Evolutionary conservation across 208 protist genomes (phyloP), one percentile per base, ranked within the genome.

Genomic region (Leishmania turanica): DNA sequence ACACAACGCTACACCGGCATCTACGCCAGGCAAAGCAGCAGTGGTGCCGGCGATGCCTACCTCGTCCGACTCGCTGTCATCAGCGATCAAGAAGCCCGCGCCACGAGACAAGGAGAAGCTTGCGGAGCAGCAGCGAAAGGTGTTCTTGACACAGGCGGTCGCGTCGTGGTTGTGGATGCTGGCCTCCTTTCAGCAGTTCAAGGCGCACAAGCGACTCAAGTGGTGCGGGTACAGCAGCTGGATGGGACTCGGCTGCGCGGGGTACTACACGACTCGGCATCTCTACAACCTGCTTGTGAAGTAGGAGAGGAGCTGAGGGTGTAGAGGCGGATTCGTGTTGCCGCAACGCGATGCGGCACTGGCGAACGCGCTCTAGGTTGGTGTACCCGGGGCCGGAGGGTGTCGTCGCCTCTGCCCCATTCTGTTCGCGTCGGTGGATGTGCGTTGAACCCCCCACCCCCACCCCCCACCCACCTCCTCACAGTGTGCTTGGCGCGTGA

Each of bases 141-240:
- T 92, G 19, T 96, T 93, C 78, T 72, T 91, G 77, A 80, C 91
- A 27, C 90, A 91, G 73, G 84, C 87, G 62, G 87, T 94, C 19
- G 92, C 87, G 0, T 94, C 90, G 80, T 96, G 93, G 93, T 78
- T 96, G 70, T 96, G 93, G 93, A 89, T 95, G 90, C 82, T 96
- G 54, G 83, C 90, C 4, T 88, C 93, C 0, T 84, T 95, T n/a
- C 93, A 96, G 83, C 91, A 95, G 86, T 96, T 96, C 70, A 89
- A 89, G 68, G 62, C 87, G 34, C 85, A 93, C 84, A 92, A 90
- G 81, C 88, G 85, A 0, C 83, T 96, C 58, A 92, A 92, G 79
- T 96, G 91, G 85, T 92, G 90, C 68, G 93, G 93, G 3, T 96
- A 95, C 84, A 95, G 93, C 83, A 95, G 91, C 83, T 96, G 93